These are phyloP conservation scores for Gossypium mustelinum DNA, from an alignment of 345 rosid genomes.

Conservation along the genomic window DNA sequence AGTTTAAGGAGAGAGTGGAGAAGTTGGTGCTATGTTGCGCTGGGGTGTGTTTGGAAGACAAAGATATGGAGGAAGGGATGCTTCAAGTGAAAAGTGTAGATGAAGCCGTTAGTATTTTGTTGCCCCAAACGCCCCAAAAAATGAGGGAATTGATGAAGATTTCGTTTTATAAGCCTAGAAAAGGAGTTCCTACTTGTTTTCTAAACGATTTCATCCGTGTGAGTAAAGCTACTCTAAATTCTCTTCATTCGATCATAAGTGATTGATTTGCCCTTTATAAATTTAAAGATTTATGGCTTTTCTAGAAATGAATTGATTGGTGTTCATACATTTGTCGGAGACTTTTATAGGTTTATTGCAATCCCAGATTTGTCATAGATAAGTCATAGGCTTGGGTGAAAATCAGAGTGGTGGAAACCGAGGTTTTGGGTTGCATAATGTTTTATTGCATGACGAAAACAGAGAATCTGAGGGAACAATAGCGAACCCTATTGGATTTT, in stretches of 20 bases:
- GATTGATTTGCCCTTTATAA: too few species aligned
- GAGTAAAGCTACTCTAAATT: constrained; percentile 9
- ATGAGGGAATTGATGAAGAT: constrained; percentile 41
- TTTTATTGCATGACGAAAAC: too few species aligned
- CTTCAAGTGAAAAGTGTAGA: constrained; percentile 54
- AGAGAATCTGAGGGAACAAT: too few species aligned
- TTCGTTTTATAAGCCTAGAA: constrained; percentile 56
- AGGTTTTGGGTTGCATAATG: too few species aligned
- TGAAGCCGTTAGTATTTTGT: constrained; percentile 47
- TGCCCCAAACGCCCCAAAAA: constrained; percentile 67
- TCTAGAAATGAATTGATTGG: too few species aligned
- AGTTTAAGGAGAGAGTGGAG: constrained; percentile 60
- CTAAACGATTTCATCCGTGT: constrained; percentile 63
- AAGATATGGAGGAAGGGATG: constrained; percentile 69
- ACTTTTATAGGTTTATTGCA: too few species aligned
- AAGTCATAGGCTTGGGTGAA: too few species aligned
- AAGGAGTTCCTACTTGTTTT: constrained; percentile 62
- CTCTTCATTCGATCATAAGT: not conserved
- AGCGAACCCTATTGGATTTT: too few species aligned
- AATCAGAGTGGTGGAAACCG: too few species aligned
- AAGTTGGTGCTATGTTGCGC: constrained; percentile 68
- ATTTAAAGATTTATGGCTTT: too few species aligned
- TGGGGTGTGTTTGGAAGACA: constrained; percentile 78
- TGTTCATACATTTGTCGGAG: too few species aligned
- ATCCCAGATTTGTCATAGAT: too few species aligned